phyloP scores from a whole-genome alignment of 805 yeast species.

The Danielozyma ontarioensis region DNA sequence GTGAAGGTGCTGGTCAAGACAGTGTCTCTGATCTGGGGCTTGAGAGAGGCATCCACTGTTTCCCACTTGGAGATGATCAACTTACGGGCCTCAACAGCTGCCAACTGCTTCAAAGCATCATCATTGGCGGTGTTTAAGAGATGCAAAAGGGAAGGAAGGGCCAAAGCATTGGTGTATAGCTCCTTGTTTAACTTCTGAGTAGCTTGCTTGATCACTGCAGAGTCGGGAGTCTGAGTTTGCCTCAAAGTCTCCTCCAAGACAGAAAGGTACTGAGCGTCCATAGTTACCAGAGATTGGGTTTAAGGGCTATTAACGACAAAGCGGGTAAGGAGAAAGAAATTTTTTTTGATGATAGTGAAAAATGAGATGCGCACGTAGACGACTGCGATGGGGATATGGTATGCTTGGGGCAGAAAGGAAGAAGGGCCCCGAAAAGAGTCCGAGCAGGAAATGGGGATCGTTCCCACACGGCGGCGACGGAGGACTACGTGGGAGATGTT shows the following conservation, averaged over 20 bases:
- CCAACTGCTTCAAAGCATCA: slow-evolving; percentile 76
- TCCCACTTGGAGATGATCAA: slow-evolving; percentile 71
- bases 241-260: slow-evolving; percentile 74
- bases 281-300: slow-evolving; percentile 18
- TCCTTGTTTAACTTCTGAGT: slow-evolving; percentile 68
- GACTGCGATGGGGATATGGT: no score
- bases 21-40: slow-evolving; percentile 60
- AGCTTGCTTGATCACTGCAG: slow-evolving; percentile 77
- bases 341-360: no score
- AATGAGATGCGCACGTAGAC: no score
- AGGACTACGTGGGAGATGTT: no score
- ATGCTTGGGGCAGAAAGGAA: no score
- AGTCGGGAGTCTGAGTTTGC: slow-evolving; percentile 77
- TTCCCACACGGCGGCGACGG: no score
- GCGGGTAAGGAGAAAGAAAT: no score
- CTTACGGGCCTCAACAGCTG: slow-evolving; percentile 96
- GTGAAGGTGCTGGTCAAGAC: slow-evolving; percentile 69
- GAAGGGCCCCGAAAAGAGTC: no score
- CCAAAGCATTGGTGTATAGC: slow-evolving; percentile 62
- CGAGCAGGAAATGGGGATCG: no score
- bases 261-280: slow-evolving; percentile 69
- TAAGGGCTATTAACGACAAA: background rate
- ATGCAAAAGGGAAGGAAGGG: slow-evolving; percentile 79
- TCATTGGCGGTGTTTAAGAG: slow-evolving; percentile 66
- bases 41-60: slow-evolving; percentile 40